phyloP scores from a whole-genome alignment of 2,329 filamentous ascomycete species.

The Epichloe coenophiala region DNA sequence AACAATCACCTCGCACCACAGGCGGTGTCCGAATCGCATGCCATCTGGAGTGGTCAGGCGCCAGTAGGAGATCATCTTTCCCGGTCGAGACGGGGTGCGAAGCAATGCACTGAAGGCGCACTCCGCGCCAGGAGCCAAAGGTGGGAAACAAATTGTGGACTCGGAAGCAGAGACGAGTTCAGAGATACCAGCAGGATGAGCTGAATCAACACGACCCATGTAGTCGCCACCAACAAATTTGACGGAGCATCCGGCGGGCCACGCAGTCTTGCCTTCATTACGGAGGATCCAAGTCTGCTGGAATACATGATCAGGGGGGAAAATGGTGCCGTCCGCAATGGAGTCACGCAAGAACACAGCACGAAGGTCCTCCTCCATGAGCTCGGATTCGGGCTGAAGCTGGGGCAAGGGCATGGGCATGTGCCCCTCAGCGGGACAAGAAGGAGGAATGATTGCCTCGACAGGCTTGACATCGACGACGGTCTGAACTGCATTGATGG shows the following conservation, averaged over 20 bases:
- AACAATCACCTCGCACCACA: conserved; percentile 89
- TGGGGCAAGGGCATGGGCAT: conserved; percentile 2
- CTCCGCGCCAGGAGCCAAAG: conserved; percentile 60
- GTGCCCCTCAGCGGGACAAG: conserved; percentile 3
- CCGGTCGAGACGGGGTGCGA: conserved; percentile 62
- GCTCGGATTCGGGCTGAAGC: conserved; percentile 8
- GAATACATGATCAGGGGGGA: conserved; percentile 61
- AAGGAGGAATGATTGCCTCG: conserved; percentile 18
- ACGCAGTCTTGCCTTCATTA: conserved; percentile 65
- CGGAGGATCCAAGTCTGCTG: conserved; percentile 84
- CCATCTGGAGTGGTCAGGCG: conserved; percentile 74
- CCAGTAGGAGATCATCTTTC: conserved; percentile 91
- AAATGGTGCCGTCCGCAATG: conserved; percentile 61
- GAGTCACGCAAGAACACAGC: conserved; percentile 65
- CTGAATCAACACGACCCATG: conserved; percentile 83
- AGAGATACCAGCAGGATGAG: conserved; percentile 62
- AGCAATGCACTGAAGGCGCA: conserved; percentile 73
- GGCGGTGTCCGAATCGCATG: conserved; percentile 73
- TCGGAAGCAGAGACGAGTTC: conserved; percentile 69
- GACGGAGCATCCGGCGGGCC: conserved; percentile 83
- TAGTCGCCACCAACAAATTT: conserved; percentile 89
- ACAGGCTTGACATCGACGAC: conserved; percentile 58
- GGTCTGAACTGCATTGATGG: conserved; percentile 48
- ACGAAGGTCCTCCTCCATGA: conserved; percentile 20
- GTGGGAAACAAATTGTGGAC: conserved; percentile 60